These are phyloP conservation scores for Botrytis galanthina DNA, from an alignment of 2,329 filamentous ascomycete genomes.

Conservation along the genomic window DNA sequence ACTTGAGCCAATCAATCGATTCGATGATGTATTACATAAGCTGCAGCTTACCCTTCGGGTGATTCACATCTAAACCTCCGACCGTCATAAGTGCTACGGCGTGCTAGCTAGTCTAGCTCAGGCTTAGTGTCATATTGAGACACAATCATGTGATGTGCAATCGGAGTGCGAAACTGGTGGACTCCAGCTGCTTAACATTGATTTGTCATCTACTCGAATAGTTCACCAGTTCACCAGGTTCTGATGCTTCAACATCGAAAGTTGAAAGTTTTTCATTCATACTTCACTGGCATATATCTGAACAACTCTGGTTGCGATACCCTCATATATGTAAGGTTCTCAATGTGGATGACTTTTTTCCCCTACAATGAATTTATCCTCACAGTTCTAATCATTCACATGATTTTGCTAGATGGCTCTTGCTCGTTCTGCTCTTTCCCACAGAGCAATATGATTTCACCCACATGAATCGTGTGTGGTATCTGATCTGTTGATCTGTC, in stretches of 20 bases:
- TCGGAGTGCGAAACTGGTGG: too few species aligned
- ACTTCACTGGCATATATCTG: not conserved
- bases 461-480: not conserved
- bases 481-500: not conserved
- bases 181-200: not conserved
- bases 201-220: not conserved
- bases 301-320: not conserved
- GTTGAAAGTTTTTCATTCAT: not conserved
- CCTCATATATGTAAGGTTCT: not conserved
- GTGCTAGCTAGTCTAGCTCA: too few species aligned
- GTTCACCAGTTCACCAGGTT: not conserved
- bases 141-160: not conserved
- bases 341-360: not conserved
- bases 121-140: not conserved
- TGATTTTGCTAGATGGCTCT: constrained; percentile 13
- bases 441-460: not conserved
- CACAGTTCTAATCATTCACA: not conserved
- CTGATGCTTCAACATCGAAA: not conserved
- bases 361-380: not conserved
- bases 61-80: constrained; percentile 7
- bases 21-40: not conserved
- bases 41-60: not conserved
- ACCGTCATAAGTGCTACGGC: not conserved
- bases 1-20: not conserved
- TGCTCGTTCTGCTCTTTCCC: constrained; percentile 4